Conservation (phyloP, 2,329 filamentous ascomycete genomes). For the Venturiaceae sp. region DNA sequence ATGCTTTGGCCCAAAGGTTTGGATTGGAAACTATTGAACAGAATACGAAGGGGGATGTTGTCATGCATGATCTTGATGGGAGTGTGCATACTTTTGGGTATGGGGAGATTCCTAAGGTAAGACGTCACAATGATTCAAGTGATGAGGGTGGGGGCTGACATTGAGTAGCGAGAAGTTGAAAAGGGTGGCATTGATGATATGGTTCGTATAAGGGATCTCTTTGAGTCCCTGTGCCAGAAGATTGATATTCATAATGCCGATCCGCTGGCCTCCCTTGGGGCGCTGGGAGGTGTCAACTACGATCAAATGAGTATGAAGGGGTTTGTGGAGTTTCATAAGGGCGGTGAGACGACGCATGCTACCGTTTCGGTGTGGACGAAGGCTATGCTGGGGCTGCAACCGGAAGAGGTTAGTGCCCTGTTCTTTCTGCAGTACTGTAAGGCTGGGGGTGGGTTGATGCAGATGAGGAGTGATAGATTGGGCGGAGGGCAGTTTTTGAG, state of each 20-base stretch:
- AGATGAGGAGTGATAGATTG: slow-evolving; percentile 43
- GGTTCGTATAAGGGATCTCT: background rate
- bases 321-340: background rate
- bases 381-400: slow-evolving; percentile 33
- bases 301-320: slow-evolving; percentile 2
- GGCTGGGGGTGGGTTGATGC: slow-evolving; percentile 40
- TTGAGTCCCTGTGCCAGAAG: background rate
- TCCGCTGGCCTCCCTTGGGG: background rate
- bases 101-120: background rate
- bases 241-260: background rate
- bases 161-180: background rate
- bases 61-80: background rate
- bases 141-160: background rate
- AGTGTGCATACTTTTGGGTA: background rate
- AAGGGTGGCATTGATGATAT: background rate
- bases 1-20: slow-evolving; percentile 1
- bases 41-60: background rate
- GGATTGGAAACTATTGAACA: background rate
- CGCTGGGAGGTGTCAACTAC: background rate
- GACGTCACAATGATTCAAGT: background rate
- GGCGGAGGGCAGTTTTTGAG: slow-evolving; percentile 44
- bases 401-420: slow-evolving; percentile 39
- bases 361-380: background rate
- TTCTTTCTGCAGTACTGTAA: slow-evolving; percentile 49
- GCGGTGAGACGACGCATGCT: background rate